Evolutionary conservation across 1,284 basidiomycete species (phyloP).

Genomic region (Trichosporon asahii): DNA sequence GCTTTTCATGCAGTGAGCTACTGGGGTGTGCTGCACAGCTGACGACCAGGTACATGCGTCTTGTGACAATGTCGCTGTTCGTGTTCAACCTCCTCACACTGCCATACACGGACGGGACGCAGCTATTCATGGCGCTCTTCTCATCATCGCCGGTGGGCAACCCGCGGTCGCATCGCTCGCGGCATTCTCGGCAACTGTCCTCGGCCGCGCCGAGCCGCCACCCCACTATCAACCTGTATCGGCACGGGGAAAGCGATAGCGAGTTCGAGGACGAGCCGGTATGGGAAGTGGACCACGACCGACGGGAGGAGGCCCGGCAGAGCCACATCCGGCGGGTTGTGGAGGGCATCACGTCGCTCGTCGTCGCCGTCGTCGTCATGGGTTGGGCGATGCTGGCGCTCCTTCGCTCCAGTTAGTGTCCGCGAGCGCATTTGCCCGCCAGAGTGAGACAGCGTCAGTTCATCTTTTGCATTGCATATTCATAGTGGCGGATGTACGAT

Average conservation of each 20-base stretch:
- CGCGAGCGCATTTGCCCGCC: too few species aligned
- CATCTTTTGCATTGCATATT: constrained; percentile 8
- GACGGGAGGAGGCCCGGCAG: constrained; percentile 33
- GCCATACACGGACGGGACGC: constrained; percentile 44
- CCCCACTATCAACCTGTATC: constrained; percentile 21
- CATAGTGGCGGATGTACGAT: neutral
- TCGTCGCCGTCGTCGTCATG: constrained; percentile 27
- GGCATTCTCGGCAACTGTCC: constrained; percentile 14
- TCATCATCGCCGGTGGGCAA: neutral
- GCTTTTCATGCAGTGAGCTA: constrained; percentile 37
- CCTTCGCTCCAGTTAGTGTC: constrained; percentile 31
- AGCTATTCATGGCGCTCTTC: constrained; percentile 34
- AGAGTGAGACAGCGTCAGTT: neutral
- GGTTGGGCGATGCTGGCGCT: constrained; percentile 39
- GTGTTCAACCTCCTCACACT: constrained; percentile 49
- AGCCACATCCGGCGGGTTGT: constrained; percentile 28
- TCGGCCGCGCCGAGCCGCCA: constrained; percentile 18
- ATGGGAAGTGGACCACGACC: constrained; percentile 19
- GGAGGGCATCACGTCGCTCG: constrained; percentile 27
- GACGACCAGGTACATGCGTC: constrained; percentile 36
- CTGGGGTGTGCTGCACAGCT: neutral
- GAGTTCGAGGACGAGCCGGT: constrained; percentile 31
- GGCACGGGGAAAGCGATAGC: constrained; percentile 28
- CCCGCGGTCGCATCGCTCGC: neutral
- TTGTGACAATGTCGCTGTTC: constrained; percentile 44